Percentiles rank a stretch among this genome's conserved stretches.
Evolutionary conservation across 2,329 filamentous ascomycete genomes (phyloP).

Genomic region (Ascochyta lentis): DNA sequence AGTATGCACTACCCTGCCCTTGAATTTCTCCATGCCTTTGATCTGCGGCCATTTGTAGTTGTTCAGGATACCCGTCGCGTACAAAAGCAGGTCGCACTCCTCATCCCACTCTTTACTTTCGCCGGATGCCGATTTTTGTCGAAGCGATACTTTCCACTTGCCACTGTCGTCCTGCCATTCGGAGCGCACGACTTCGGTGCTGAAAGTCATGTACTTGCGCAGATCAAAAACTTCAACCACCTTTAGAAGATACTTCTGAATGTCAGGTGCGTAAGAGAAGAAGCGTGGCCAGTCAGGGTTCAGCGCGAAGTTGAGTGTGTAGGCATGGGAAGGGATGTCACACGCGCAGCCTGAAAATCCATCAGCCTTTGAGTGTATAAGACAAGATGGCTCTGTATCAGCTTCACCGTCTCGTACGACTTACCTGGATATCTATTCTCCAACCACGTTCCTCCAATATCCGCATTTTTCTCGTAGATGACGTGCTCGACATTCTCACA

Average conservation of each 20-base stretch:
- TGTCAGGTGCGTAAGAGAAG: conserved; percentile 56
- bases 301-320: conserved; percentile 54
- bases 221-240: conserved; percentile 58
- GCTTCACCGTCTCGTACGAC: neutral
- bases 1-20: conserved; percentile 53
- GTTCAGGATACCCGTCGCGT: conserved; percentile 54
- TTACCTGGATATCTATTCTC: conserved; percentile 51
- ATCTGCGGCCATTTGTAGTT: conserved; percentile 49
- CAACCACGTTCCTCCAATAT: conserved; percentile 56
- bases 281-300: conserved; percentile 58
- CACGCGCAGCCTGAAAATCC: conserved; percentile 47
- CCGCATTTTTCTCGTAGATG: conserved; percentile 57
- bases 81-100: conserved; percentile 52
- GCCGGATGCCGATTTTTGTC: conserved; percentile 47
- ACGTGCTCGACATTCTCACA: conserved; percentile 54
- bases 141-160: conserved; percentile 58
- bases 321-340: conserved; percentile 56
- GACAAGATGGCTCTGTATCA: neutral
- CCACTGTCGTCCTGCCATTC: conserved; percentile 59
- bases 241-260: conserved; percentile 57
- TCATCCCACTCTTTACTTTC: conserved; percentile 51
- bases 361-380: conserved; percentile 1
- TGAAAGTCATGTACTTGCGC: conserved; percentile 61
- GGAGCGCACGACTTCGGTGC: conserved; percentile 55
- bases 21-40: conserved; percentile 54